These are phyloP conservation scores for Panicum miliaceum DNA, from an alignment of 176 grass and related monocot genomes.

Conservation along the genomic window DNA sequence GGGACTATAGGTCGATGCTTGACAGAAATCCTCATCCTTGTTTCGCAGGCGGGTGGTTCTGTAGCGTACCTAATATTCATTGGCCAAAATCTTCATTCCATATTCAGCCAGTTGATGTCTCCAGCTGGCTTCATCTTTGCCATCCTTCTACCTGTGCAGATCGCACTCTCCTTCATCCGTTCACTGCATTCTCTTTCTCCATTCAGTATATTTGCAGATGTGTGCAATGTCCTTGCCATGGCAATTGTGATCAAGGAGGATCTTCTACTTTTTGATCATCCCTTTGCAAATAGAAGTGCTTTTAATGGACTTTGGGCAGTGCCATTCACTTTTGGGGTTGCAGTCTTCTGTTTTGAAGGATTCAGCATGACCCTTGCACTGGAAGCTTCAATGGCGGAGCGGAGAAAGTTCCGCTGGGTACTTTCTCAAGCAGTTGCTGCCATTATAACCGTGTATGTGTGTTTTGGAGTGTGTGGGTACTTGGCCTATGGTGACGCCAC, in stretches of 20 bases:
- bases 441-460: slow-evolving; percentile 66
- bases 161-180: slow-evolving; percentile 75
- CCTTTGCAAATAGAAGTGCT: slow-evolving; percentile 65
- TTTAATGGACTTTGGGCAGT: slow-evolving; percentile 77
- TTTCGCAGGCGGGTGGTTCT: slow-evolving; percentile 74
- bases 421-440: slow-evolving; percentile 76
- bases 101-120: slow-evolving; percentile 59
- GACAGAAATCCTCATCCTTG: slow-evolving; percentile 81
- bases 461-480: slow-evolving; percentile 86
- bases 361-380: slow-evolving; percentile 92
- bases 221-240: slow-evolving; percentile 82
- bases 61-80: slow-evolving; percentile 92
- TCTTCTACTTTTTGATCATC: slow-evolving; percentile 62
- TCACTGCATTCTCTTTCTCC: slow-evolving; percentile 78
- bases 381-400: slow-evolving; percentile 87
- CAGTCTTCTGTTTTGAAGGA: slow-evolving; percentile 93
- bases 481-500: slow-evolving; percentile 85
- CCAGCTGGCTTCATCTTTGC: slow-evolving; percentile 72
- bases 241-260: slow-evolving; percentile 89
- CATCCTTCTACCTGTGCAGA: slow-evolving; percentile 74
- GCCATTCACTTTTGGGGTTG: slow-evolving; percentile 69
- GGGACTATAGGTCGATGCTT: slow-evolving; percentile 66
- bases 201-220: slow-evolving; percentile 89
- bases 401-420: slow-evolving; percentile 71
- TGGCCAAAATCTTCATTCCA: slow-evolving; percentile 83